Percentiles rank a stretch among this genome's conserved stretches.
Conservation (phyloP, 148 eudicot species). For the Pouteria glomerata region DNA sequence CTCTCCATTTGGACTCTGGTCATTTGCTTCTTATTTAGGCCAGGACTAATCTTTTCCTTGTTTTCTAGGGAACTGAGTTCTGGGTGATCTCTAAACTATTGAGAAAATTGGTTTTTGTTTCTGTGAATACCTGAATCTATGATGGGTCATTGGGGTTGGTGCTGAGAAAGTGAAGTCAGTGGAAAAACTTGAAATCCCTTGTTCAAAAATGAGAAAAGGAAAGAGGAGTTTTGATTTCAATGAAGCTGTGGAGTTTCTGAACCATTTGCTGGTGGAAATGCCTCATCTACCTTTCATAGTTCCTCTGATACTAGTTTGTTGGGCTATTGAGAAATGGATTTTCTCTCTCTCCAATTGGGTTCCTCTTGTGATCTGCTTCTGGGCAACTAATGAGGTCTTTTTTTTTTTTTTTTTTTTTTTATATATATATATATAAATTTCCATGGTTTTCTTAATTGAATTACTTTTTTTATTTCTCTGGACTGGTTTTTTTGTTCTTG, state of each 20-base stretch:
- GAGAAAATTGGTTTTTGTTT: too few relatives aligned
- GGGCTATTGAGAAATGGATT: constrained; percentile 84
- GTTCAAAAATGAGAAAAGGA: too few relatives aligned
- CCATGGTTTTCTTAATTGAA: not conserved
- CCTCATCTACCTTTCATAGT: constrained; percentile 47
- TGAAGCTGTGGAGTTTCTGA: constrained; percentile 41
- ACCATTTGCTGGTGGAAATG: constrained; percentile 43
- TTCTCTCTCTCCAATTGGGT: constrained; percentile 73
- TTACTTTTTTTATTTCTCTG: not conserved
- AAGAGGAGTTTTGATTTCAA: constrained; percentile 18
- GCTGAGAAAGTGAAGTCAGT: too few relatives aligned
- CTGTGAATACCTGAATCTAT: too few relatives aligned
- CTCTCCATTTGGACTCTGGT: too few relatives aligned
- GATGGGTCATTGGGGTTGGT: too few relatives aligned
- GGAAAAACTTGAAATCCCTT: too few relatives aligned
- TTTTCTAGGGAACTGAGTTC: too few relatives aligned
- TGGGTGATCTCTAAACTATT: too few relatives aligned
- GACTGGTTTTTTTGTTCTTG: not conserved
- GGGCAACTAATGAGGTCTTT: constrained; percentile 82
- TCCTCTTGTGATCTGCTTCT: constrained; percentile 66
- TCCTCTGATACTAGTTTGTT: constrained; percentile 51
- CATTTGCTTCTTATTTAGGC: too few relatives aligned
- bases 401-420: not conserved
- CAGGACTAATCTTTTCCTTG: too few relatives aligned
- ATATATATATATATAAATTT: too few relatives aligned